Base-by-base conservation (phyloP, 75 land plant species). In the Picea glauca region DNA sequence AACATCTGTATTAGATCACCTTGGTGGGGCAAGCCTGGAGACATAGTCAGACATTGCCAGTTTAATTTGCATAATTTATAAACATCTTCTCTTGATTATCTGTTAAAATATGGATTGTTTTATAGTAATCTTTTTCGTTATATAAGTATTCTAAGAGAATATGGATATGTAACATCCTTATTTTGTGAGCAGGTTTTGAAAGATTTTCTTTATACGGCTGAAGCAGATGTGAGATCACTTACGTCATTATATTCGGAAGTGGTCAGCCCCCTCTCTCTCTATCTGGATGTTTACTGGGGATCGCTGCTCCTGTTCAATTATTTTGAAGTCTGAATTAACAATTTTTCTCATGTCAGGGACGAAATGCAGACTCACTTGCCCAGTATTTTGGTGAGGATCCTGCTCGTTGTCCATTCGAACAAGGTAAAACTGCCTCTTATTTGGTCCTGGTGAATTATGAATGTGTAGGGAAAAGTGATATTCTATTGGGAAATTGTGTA, bases 321-420 rank as follows among this genome's bases (percentile, higher is more conserved):
- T 20, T 43, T n/a, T 43, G 26, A 70, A 40, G 7, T 9, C n/a
- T 20, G 6, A 23, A 14, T 70, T 70, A 70, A 70, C 56, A n/a
- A 43, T 9, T 35, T 79, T 74, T 33, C 70, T 84, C 7, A 40
- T 62, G n/a, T 15, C 78, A 93, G 95, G 95, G 95, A 23, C 87
- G 93, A 80, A 93, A 78, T 89, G 95, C 95, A 62, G 95, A 93
- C 58, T 91, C 95, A 3, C 77, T 93, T n/a, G 87, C 87, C 60
- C 93, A 85, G 78, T 93, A 93, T 80, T 93, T 93, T 85, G 92
- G 92, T 13, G 95, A 93, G 74, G 95, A 93, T 89, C 95, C 95
- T 76, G 88, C 90, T 63, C 85, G 95, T 32, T 93, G 93, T 79
- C 95, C 95, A 5, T 93, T 93, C 80, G 95, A 93, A 81, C 95